These are phyloP conservation scores for Yamadazyma sp. DNA, from an alignment of 805 yeast species.

Conservation along the genomic window DNA sequence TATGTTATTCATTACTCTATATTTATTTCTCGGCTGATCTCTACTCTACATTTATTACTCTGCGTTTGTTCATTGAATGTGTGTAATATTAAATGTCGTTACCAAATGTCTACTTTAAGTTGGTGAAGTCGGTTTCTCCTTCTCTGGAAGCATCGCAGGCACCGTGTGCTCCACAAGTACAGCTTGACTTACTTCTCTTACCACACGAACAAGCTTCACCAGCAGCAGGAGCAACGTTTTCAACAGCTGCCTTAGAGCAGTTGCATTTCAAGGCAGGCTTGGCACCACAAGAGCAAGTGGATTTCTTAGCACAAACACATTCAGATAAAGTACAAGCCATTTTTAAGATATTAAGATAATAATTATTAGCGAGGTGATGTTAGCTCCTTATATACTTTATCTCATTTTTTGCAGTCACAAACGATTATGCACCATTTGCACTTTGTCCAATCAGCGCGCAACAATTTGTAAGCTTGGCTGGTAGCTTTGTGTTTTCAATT, in stretches of 20 bases:
- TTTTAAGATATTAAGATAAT: conserved; percentile 7
- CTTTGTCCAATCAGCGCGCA: conserved; percentile 9
- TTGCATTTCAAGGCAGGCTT: conserved; percentile 58
- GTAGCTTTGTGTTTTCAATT: conserved; percentile 1
- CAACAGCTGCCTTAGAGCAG: conserved; percentile 52
- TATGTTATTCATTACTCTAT: no score
- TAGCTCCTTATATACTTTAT: conserved; percentile 5
- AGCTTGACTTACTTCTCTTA: conserved; percentile 49
- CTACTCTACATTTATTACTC: no score
- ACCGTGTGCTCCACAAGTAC: conserved; percentile 54
- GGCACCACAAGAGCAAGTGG: conserved; percentile 64
- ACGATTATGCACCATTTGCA: not conserved
- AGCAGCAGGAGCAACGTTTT: conserved; percentile 46
- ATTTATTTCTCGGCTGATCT: no score
- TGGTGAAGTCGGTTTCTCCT: conserved; percentile 61
- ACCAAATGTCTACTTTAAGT: conserved; percentile 23
- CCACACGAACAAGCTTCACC: conserved; percentile 60
- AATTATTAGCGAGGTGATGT: not conserved
- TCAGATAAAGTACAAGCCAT: conserved; percentile 40
- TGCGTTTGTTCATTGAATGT: not conserved
- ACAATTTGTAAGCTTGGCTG: conserved; percentile 3
- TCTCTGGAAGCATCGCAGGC: conserved; percentile 44
- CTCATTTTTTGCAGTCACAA: conserved; percentile 8
- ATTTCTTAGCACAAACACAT: conserved; percentile 61
- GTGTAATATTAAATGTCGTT: conserved; percentile 4